Percentiles rank a stretch among this genome's conserved stretches.
phyloP scores from a whole-genome alignment of 768 basidiomycete genomes.

The Pulveroboletus ravenelii region DNA sequence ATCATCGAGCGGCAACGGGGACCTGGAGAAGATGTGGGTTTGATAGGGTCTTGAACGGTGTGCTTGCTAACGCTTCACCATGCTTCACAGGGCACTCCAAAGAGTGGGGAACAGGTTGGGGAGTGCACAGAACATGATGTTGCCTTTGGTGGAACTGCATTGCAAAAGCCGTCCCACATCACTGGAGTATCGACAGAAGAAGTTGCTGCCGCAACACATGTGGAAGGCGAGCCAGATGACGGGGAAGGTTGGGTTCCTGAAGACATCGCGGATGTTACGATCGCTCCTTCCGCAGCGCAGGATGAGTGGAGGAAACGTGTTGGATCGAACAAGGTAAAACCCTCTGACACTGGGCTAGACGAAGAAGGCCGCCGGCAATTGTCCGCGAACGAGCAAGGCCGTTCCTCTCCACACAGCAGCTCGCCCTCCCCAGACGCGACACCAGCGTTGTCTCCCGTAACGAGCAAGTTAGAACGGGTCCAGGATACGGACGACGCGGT shows the following conservation, averaged over 20 bases:
- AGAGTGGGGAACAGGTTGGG: constrained; percentile 23
- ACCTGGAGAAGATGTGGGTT: constrained; percentile 63
- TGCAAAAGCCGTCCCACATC: constrained; percentile 3
- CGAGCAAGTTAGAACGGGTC: constrained; percentile 3
- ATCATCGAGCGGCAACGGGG: constrained; percentile 58
- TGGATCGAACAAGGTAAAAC: constrained; percentile 20
- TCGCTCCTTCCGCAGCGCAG: constrained; percentile 5
- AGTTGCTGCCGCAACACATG: not conserved
- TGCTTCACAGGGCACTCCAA: constrained; percentile 14
- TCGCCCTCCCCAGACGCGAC: not conserved
- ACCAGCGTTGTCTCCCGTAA: not conserved
- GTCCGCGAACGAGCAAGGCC: constrained; percentile 14
- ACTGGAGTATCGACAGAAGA: constrained; percentile 2
- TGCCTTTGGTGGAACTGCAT: constrained; percentile 14
- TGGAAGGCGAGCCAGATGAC: constrained; percentile 31
- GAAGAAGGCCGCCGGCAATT: constrained; percentile 13
- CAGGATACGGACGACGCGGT: constrained; percentile 18
- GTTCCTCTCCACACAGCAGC: not conserved
- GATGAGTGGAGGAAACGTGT: constrained; percentile 22
- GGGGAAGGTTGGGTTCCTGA: constrained; percentile 70
- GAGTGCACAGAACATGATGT: constrained; percentile 14
- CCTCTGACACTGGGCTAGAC: not conserved
- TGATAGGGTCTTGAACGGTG: not conserved
- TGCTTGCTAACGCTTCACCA: constrained; percentile 19
- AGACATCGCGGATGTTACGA: constrained; percentile 29